Percentiles rank a stretch among this genome's conserved stretches.
phyloP scores from a whole-genome alignment of 2,329 filamentous ascomycete species.

The Fusarium ambrosium region DNA sequence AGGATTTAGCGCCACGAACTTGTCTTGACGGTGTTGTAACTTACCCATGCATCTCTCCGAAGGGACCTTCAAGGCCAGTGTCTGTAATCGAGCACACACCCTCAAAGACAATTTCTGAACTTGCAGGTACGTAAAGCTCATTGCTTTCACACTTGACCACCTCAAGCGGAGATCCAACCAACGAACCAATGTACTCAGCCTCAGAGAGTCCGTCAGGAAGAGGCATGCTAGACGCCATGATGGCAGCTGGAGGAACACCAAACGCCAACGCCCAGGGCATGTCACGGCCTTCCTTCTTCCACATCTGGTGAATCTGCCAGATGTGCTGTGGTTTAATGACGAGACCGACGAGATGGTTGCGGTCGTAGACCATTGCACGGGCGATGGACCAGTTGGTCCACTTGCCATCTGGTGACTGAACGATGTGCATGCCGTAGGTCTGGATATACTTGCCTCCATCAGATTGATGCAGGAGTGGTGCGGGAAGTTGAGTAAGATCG shows the following conservation, averaged over 20 bases:
- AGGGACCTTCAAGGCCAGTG: conserved; percentile 40
- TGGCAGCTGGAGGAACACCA: conserved; percentile 64
- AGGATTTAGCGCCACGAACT: background rate
- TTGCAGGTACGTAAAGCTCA: conserved; percentile 62
- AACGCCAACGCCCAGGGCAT: conserved; percentile 63
- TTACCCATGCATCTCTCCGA: conserved; percentile 48
- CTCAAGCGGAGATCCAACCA: conserved; percentile 60
- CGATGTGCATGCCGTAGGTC: conserved; percentile 64
- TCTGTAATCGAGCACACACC: conserved; percentile 61
- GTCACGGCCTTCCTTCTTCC: conserved; percentile 59
- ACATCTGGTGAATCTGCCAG: conserved; percentile 61
- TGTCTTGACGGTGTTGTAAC: background rate
- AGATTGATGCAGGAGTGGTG: conserved; percentile 57
- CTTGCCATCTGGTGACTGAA: conserved; percentile 59
- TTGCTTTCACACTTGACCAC: conserved; percentile 67
- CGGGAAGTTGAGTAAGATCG: conserved; percentile 56
- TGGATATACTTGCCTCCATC: conserved; percentile 66
- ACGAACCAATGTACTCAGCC: conserved; percentile 62
- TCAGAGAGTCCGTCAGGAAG: conserved; percentile 64
- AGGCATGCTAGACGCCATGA: conserved; percentile 64
- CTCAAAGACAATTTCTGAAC: conserved; percentile 65
- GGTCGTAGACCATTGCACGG: conserved; percentile 62
- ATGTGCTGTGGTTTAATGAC: conserved; percentile 62
- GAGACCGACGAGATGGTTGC: conserved; percentile 56
- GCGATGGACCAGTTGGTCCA: conserved; percentile 65